phyloP scores from a whole-genome alignment of 2,329 filamentous ascomycete species.

The Neonectria coccinea region DNA sequence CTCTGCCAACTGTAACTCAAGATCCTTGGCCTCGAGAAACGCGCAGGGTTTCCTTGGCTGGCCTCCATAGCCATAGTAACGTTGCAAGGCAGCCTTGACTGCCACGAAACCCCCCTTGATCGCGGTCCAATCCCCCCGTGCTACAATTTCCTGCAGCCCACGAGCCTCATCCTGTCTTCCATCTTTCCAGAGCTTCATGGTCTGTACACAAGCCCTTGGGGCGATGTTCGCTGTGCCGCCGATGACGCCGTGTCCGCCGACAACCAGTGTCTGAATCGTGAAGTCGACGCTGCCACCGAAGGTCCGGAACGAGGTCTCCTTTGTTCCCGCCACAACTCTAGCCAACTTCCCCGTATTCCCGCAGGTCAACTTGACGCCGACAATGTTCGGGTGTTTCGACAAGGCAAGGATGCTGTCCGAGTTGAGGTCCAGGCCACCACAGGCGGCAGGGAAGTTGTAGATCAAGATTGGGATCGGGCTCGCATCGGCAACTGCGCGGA shows the following conservation, averaged over 20 bases:
- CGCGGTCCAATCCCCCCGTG: constrained; percentile 75
- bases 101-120: constrained; percentile 77
- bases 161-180: constrained; percentile 70
- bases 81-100: constrained; percentile 73
- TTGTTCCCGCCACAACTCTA: constrained; percentile 59
- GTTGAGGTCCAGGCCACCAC: constrained; percentile 66
- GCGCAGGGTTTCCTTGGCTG: constrained; percentile 56
- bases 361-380: constrained; percentile 72
- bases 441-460: constrained; percentile 73
- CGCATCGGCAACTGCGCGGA: constrained; percentile 68
- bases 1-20: constrained; percentile 38
- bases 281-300: constrained; percentile 81
- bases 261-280: constrained; percentile 75
- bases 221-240: constrained; percentile 78
- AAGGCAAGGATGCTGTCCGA: constrained; percentile 68
- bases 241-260: constrained; percentile 78
- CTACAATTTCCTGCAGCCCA: constrained; percentile 72
- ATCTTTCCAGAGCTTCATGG: constrained; percentile 69
- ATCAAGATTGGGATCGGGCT: constrained; percentile 70
- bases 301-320: constrained; percentile 67
- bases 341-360: constrained; percentile 73
- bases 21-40: constrained; percentile 37
- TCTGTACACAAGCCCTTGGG: constrained; percentile 72
- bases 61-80: constrained; percentile 74
- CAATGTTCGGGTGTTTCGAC: constrained; percentile 67